phyloP scores from a whole-genome alignment of 805 yeast species.

The Saccharomycopsis fermentans region DNA sequence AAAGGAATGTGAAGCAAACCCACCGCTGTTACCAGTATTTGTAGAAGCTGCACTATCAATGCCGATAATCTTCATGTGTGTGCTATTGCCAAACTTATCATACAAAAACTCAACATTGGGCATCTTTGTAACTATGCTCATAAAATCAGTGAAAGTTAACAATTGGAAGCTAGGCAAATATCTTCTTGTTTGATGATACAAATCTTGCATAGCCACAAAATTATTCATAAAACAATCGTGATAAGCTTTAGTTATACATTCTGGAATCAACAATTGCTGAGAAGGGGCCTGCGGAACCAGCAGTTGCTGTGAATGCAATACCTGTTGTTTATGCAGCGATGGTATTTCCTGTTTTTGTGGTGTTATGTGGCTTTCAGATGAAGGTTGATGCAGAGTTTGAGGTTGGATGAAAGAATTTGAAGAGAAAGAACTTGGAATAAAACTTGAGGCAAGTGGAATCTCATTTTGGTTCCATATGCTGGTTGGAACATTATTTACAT shows the following conservation, averaged over 20 bases:
- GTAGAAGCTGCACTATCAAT: background rate
- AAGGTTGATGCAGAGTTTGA: background rate
- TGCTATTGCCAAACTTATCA: background rate
- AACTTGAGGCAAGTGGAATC: background rate
- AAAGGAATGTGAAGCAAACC: background rate
- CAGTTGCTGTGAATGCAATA: background rate
- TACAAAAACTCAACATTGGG: background rate
- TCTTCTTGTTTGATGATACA: constrained; percentile 7
- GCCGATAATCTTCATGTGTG: background rate
- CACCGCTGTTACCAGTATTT: background rate
- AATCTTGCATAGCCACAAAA: constrained; percentile 2
- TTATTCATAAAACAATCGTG: background rate
- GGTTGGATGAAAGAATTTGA: background rate
- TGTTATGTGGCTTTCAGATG: background rate
- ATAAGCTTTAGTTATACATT: constrained; percentile 1
- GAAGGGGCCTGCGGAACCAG: background rate
- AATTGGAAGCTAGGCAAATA: background rate
- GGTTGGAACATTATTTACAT: background rate
- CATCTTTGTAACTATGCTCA: background rate
- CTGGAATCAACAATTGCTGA: background rate
- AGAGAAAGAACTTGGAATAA: background rate
- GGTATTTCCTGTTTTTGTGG: background rate
- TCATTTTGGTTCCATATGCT: background rate
- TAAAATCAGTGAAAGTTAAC: constrained; percentile 3
- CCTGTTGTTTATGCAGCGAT: background rate